Base-by-base conservation (phyloP, 352 stramenopile genomes). In the Globisporangium heterothallicum region DNA sequence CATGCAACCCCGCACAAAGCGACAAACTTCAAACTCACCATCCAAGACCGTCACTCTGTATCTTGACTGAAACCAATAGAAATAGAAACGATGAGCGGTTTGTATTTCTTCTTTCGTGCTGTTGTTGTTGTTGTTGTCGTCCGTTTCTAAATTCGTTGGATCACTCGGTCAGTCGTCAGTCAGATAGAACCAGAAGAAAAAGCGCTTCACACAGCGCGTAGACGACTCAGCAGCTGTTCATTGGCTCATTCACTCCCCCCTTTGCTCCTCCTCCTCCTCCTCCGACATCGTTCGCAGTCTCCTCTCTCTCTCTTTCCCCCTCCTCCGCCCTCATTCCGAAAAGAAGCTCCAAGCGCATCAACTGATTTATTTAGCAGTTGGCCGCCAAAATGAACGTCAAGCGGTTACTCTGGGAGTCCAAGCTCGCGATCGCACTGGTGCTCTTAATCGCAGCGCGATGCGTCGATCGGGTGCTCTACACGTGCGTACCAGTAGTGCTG, bases 401-500 rank as follows among this genome's bases (percentile, higher is more conserved):
- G 63, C 76, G 76, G 42, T 45, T 90, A 36, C 63, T 90, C 25
- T 87, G 74, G 77, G 83, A 93, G 68, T 93, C 83, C 53, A 92
- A 91, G 67, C 76, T 93, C 49, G 80, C 74, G 24, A 59, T 93
- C 49, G 80, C 80, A 55, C 74, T 92, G 36, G 72, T 79, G 61
- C 61, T 88, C 38, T 69, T 92, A 42, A 89, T 93, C 49, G 72
- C 76, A 46, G 76, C 79, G 53, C 79, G 80, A 47, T 93, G 83
- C 35, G 80, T 91, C 18, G 83, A 93, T 56, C 83, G 83, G 54
- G 79, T 93, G 42, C 71, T 91, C 16, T 90, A 93, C 68, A 93
- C 83, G 83, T 93, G 66, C 49, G 81, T 84, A 12, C 19, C n/a
- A n/a, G n/a, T n/a, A n/a, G n/a, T 32, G 10, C 24, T 24, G 51